Evolutionary conservation across 345 rosid genomes (phyloP).

Genomic region (Turritis glabra): DNA sequence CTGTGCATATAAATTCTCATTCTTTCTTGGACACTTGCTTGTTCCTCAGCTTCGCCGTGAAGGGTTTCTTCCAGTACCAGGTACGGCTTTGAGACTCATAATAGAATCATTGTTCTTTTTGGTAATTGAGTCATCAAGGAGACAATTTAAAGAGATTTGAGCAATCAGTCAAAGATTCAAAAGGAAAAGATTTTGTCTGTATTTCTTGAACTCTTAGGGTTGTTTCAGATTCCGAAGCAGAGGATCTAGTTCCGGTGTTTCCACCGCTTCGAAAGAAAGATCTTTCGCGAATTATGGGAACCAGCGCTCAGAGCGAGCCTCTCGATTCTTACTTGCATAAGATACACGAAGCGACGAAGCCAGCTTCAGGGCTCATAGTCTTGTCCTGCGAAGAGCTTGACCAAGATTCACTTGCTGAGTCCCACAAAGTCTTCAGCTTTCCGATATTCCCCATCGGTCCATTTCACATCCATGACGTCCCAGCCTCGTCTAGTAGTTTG

Average conservation of each 20-base stretch:
- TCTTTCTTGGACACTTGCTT: slow-evolving; percentile 30
- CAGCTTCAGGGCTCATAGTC: slow-evolving; percentile 55
- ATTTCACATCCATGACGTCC: slow-evolving; percentile 10
- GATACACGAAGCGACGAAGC: slow-evolving; percentile 30
- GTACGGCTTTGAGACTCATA: slow-evolving; percentile 7
- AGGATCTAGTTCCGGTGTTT: slow-evolving; percentile 22
- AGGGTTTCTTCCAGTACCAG: slow-evolving; percentile 34
- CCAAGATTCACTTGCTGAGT: slow-evolving; percentile 46
- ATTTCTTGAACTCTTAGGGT: not conserved
- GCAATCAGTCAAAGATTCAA: not conserved
- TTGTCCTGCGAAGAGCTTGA: slow-evolving; percentile 74
- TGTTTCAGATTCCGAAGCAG: slow-evolving; percentile 41
- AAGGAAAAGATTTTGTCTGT: not conserved
- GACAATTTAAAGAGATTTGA: not conserved
- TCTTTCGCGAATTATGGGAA: slow-evolving; percentile 26
- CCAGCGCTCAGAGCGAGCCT: not conserved
- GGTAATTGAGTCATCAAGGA: not conserved
- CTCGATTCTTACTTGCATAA: slow-evolving; percentile 29
- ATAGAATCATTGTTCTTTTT: not conserved
- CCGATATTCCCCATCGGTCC: slow-evolving; percentile 61
- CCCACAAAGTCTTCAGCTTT: slow-evolving; percentile 42
- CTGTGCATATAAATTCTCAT: slow-evolving; percentile 28
- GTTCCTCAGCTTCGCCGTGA: slow-evolving; percentile 35
- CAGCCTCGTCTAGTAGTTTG: slow-evolving; percentile 36
- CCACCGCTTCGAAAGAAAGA: slow-evolving; percentile 42